Base-by-base conservation (phyloP, 257 asterid species). In the Solanum sejunctum region DNA sequence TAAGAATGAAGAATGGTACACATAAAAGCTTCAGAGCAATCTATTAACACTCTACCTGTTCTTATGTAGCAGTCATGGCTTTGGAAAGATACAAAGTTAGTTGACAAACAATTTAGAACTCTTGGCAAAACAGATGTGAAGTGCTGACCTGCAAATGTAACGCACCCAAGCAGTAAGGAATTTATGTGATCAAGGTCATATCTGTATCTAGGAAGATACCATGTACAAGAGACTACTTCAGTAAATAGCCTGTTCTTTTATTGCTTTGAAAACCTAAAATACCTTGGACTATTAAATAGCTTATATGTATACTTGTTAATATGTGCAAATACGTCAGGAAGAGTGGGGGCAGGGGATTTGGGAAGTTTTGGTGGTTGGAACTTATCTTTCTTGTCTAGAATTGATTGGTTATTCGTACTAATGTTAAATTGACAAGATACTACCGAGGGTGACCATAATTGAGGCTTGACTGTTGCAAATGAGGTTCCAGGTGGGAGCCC, bases 41-140 rank as follows among this genome's bases (percentile, higher is more conserved):
- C 58, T 51, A 51, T 88, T 12, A 86, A 85, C 60, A 78, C 60
- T 90, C 90, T 86, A 95, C 98, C 98, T 93, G 98, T 90, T 91
- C 91, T 93, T 77, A 95, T 90, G 93, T 94, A 95, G 95, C 96
- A 95, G 71, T 94, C 98, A 73, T 93, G 98, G 87, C 88, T 92
- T 84, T 90, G 96, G 88, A 91, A 93, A 80, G 93, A 87, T 20
- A 87, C 80, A 87, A 93, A 95, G 88, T 91, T 94, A 72, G 94
- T 86, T 72, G 96, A 89, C 86, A 95, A 82, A 67, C 92, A 91
- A 80, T 91, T 92, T 47, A 95, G 91, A 85, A 95, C 93, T 89
- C 89, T 91, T 52, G 98, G 98, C 91, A 95, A 88, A 71, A 89
- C 82, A 18, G 90, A 81, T 85, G 86, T 89, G 84, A 94, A 92